Evolutionary conservation across 192 early-diverging fungal species (phyloP).

Genomic region (Cetraspora pellucida): DNA sequence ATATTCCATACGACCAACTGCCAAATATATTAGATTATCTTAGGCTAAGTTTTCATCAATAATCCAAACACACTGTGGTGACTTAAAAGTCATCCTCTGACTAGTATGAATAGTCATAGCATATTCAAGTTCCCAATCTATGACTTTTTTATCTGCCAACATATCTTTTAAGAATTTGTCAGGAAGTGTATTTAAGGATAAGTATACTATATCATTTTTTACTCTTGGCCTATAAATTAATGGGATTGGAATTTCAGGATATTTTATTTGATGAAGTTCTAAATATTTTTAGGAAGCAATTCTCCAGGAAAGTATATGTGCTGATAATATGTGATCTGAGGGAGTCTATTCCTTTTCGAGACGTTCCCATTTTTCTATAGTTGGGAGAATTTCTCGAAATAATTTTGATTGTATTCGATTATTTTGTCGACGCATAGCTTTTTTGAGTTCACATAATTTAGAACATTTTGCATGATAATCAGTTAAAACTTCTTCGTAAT

Average conservation of each 20-base stretch:
- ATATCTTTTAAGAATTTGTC: slow-evolving; percentile 29
- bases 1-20: slow-evolving; percentile 32
- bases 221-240: slow-evolving; percentile 34
- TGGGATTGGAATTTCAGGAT: slow-evolving; percentile 12
- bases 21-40: slow-evolving; percentile 26
- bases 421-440: slow-evolving; percentile 23
- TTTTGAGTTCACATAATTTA: slow-evolving; percentile 21
- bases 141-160: slow-evolving; percentile 13
- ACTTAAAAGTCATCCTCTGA: slow-evolving; percentile 27
- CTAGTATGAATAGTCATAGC: slow-evolving; percentile 24
- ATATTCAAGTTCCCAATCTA: slow-evolving; percentile 27
- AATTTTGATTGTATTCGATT: slow-evolving; percentile 11
- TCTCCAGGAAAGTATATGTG: slow-evolving; percentile 23
- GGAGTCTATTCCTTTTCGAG: slow-evolving; percentile 12
- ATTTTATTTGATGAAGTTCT: slow-evolving; percentile 28
- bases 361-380: slow-evolving; percentile 28
- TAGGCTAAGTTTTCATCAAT: slow-evolving; percentile 25
- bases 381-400: neutral
- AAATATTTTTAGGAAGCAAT: slow-evolving; percentile 23
- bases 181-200: slow-evolving; percentile 24
- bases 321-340: slow-evolving; percentile 26
- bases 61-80: slow-evolving; percentile 28
- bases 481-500: slow-evolving; percentile 29
- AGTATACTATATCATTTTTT: slow-evolving; percentile 34
- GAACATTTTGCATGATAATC: slow-evolving; percentile 8